These are phyloP conservation scores for Xylaria acuta DNA, from an alignment of 495 filamentous ascomycete genomes.

Conservation along the genomic window DNA sequence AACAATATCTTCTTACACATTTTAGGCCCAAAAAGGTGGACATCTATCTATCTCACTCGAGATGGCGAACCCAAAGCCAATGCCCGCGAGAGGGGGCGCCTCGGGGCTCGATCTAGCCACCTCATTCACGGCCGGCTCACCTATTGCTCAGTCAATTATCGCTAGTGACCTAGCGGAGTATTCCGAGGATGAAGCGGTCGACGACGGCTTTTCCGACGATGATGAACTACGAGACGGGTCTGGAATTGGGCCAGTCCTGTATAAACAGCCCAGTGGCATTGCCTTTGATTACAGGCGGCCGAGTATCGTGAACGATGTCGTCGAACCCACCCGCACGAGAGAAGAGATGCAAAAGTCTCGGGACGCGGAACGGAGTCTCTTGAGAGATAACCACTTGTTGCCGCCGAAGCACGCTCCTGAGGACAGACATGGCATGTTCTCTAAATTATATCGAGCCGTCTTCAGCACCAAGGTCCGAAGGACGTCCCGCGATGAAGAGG, in stretches of 20 bases:
- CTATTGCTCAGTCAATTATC: constrained; percentile 71
- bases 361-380: constrained; percentile 73
- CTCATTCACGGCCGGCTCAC: constrained; percentile 63
- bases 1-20: not conserved
- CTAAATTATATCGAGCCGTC: constrained; percentile 45
- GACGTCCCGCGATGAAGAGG: constrained; percentile 41
- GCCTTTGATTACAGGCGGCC: constrained; percentile 64
- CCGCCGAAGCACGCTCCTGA: constrained; percentile 62
- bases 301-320: constrained; percentile 49
- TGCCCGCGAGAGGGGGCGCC: constrained; percentile 27
- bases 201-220: constrained; percentile 50
- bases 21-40: not conserved
- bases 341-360: constrained; percentile 69
- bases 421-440: constrained; percentile 28
- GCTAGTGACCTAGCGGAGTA: constrained; percentile 71
- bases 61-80: constrained; percentile 34
- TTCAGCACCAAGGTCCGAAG: constrained; percentile 54
- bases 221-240: constrained; percentile 55
- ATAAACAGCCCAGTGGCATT: constrained; percentile 70
- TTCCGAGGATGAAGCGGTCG: constrained; percentile 54
- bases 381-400: constrained; percentile 79
- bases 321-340: constrained; percentile 60
- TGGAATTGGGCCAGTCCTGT: constrained; percentile 67
- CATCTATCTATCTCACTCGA: constrained; percentile 10
- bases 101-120: constrained; percentile 33